A percentile compares a stretch with the other conserved stretches of the same genome.
phyloP scores from a whole-genome alignment of 345 rosid genomes.

The Populus pruinosa region DNA sequence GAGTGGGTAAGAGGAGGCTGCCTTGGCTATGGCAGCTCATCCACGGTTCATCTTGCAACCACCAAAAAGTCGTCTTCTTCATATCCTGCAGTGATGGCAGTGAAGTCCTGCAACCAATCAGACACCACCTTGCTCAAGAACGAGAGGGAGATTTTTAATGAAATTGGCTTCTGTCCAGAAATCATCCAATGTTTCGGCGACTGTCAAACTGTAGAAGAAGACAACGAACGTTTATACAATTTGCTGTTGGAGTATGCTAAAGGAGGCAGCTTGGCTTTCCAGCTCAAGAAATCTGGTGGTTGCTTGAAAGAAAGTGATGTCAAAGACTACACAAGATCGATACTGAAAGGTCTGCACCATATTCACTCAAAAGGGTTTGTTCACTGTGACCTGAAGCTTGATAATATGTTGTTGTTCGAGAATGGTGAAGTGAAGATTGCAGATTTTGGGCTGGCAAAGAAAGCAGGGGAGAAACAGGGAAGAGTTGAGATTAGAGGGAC shows the following conservation, averaged over 20 bases:
- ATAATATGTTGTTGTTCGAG: conserved; percentile 22
- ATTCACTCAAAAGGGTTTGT: conserved; percentile 33
- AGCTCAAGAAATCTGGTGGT: conserved; percentile 20
- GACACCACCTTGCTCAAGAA: conserved; percentile 22
- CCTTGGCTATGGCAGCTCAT: conserved; percentile 29
- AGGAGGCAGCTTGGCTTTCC: conserved; percentile 23
- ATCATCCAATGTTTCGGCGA: conserved; percentile 26
- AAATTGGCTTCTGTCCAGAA: conserved; percentile 14
- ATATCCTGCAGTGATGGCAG: conserved; percentile 22
- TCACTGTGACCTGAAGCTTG: conserved; percentile 37
- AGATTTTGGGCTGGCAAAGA: conserved; percentile 30
- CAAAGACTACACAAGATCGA: conserved; percentile 13
- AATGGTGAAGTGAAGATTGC: conserved; percentile 30
- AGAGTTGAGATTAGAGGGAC: conserved; percentile 29
- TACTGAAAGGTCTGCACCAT: conserved; percentile 22
- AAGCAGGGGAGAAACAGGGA: conserved; percentile 15
- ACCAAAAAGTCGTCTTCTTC: background rate
- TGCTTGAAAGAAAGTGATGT: conserved; percentile 20
- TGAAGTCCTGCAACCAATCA: conserved; percentile 23
- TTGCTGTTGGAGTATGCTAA: conserved; percentile 33
- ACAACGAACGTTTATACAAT: conserved; percentile 11
- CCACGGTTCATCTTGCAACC: conserved; percentile 23
- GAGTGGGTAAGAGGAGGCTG: conserved; percentile 34
- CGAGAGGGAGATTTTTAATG: conserved; percentile 19
- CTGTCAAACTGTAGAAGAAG: conserved; percentile 13